phyloP scores from a whole-genome alignment of 2,329 filamentous ascomycete genomes.

The Colletotrichum theobromicola region DNA sequence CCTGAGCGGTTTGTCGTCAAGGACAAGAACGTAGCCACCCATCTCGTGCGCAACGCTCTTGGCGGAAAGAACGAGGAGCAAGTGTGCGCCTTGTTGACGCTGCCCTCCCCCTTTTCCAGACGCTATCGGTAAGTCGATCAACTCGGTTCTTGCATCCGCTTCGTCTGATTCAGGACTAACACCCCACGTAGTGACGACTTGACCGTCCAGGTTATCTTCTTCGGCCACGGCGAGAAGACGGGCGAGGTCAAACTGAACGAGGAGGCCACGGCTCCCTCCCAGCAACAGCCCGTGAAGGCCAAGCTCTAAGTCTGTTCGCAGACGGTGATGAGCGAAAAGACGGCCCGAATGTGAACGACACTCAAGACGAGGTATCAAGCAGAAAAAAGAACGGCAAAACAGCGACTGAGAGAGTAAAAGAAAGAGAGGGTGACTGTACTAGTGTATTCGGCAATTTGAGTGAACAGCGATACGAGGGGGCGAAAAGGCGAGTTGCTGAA shows the following conservation, averaged over 20 bases:
- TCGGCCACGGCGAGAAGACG: slow-evolving; percentile 79
- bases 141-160: background rate
- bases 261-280: slow-evolving; percentile 73
- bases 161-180: background rate
- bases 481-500: background rate
- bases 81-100: slow-evolving; percentile 87
- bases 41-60: slow-evolving; percentile 92
- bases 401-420: background rate
- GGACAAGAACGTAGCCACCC: slow-evolving; percentile 95
- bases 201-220: slow-evolving; percentile 98
- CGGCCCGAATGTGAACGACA: background rate
- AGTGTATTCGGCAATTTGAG: background rate
- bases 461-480: background rate
- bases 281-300: slow-evolving; percentile 38
- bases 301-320: slow-evolving; percentile 39
- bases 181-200: slow-evolving; percentile 77
- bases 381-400: background rate
- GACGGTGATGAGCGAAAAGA: background rate
- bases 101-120: slow-evolving; percentile 89
- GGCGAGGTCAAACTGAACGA: slow-evolving; percentile 84
- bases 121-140: slow-evolving; percentile 73
- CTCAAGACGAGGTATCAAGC: background rate
- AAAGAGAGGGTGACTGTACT: background rate
- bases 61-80: slow-evolving; percentile 94
- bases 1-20: slow-evolving; percentile 89